phyloP scores from a whole-genome alignment of 768 basidiomycete genomes.

The Rhizopogon salebrosus region DNA sequence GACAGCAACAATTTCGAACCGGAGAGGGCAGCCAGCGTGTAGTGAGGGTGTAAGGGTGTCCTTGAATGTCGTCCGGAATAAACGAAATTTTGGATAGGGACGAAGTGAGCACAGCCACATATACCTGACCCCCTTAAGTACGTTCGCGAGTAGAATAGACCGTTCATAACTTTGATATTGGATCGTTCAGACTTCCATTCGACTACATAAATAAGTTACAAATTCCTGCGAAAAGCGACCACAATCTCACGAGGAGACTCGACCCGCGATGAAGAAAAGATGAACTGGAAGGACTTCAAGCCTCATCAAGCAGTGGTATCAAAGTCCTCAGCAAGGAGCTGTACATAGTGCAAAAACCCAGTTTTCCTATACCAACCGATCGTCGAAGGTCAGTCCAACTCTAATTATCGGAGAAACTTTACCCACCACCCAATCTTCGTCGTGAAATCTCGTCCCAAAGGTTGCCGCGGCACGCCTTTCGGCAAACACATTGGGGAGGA shows the following conservation, averaged over 20 bases:
- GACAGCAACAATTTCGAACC: neutral
- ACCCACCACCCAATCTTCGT: conserved; percentile 27
- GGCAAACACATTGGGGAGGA: conserved; percentile 25
- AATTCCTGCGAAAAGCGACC: too few relatives aligned
- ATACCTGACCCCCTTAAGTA: too few relatives aligned
- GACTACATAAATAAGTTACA: too few relatives aligned
- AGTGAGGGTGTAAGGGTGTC: neutral
- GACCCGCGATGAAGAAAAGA: neutral
- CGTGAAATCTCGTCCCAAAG: conserved; percentile 23
- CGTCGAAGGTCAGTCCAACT: neutral
- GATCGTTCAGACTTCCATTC: too few relatives aligned
- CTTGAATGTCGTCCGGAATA: neutral
- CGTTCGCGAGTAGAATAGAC: too few relatives aligned
- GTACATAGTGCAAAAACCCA: conserved; percentile 34
- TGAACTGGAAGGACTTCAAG: neutral
- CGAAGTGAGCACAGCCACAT: neutral
- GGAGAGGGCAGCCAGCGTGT: neutral
- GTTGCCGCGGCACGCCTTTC: conserved; percentile 11
- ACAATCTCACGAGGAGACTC: too few relatives aligned
- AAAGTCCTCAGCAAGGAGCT: conserved; percentile 34
- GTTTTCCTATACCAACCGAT: conserved; percentile 21
- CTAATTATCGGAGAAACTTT: neutral
- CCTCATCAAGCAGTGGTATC: neutral
- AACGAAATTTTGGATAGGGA: neutral
- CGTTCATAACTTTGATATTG: too few relatives aligned